Evolutionary conservation across 495 filamentous ascomycete species (phyloP), one percentile per base, ranked within the genome.

Genomic region (Cercophora scortea): DNA sequence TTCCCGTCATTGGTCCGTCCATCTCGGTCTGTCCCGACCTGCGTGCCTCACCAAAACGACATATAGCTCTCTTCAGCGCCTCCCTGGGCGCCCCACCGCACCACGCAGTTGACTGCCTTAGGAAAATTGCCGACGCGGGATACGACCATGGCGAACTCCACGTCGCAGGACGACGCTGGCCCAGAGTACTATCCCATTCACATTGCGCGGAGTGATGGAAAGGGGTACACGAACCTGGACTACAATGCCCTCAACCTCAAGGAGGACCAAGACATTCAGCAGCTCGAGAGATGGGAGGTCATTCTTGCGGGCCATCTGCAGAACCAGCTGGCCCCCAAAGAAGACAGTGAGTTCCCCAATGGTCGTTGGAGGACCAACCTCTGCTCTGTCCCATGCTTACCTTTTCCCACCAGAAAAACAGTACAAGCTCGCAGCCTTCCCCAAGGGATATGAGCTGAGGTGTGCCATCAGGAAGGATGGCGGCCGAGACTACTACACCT

Each of bases 401-500:
- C 25, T 2, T 25, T 2, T 59, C 47, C n/a, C 9, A 6, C 36
- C 40, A 68, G 65, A 55, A 42, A 50, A 47, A 9, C 60, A 63
- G 17, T 69, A 59, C 54, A 62, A 62, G 45, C 65, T 67, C 17
- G 61, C 50, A n/a, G 45, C 11, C 13, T 54, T 69, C 42, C 66
- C 66, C 33, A 55, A 49, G 35, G 66, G 64, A 6, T 69, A 67
- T 45, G 60, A 66, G 51, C 50, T 69, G 18, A 56, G 66, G 44
- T 59, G 52, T 15, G 58, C 60, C 45, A 48, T 57, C 25, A 47
- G 57, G 11, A 61, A 60, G 32, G 58, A 55, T n/a, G 49, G 49
- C n/a, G 52, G 45, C 19, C 54, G 61, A n/a, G 71, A 74, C 49
- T 69, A 67, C 47, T 72, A 69, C 50, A 54, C 73, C 8, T 76